Conservation (phyloP, 2,329 filamentous ascomycete genomes). For the Fonsecaea erecta region DNA sequence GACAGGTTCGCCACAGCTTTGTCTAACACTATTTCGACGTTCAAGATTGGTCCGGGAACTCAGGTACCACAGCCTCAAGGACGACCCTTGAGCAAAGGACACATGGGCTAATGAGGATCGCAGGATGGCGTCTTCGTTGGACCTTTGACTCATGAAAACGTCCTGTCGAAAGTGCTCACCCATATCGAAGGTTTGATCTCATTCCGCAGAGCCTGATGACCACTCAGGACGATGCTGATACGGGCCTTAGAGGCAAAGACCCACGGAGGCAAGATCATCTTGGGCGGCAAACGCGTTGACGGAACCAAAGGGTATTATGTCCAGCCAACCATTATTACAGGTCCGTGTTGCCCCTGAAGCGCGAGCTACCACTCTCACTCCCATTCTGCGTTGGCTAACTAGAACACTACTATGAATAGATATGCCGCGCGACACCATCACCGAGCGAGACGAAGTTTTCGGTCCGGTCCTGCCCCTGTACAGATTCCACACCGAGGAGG, state of each 20-base stretch:
- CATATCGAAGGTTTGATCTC: slow-evolving; percentile 5
- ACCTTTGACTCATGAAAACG: slow-evolving; percentile 12
- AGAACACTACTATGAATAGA: background rate
- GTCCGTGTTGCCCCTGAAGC: background rate
- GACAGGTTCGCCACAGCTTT: slow-evolving; percentile 72
- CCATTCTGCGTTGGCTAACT: background rate
- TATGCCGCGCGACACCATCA: slow-evolving; percentile 32
- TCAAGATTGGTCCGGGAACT: slow-evolving; percentile 65
- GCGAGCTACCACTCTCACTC: no score
- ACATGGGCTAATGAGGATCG: background rate
- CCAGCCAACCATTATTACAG: slow-evolving; percentile 33
- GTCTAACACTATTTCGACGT: slow-evolving; percentile 70
- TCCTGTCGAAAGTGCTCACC: slow-evolving; percentile 48
- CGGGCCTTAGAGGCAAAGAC: slow-evolving; percentile 33
- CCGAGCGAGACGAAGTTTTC: slow-evolving; percentile 64
- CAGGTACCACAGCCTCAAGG: background rate
- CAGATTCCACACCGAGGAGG: slow-evolving; percentile 59
- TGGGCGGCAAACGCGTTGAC: slow-evolving; percentile 33
- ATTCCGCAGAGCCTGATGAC: background rate
- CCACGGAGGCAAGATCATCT: slow-evolving; percentile 38
- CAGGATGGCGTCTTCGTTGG: slow-evolving; percentile 10
- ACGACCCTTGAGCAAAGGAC: background rate
- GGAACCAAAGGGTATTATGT: slow-evolving; percentile 45
- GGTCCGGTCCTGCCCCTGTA: slow-evolving; percentile 47
- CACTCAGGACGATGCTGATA: background rate